Conservation (phyloP, 306 rosid species). For the Trichosanthes truncata region DNA sequence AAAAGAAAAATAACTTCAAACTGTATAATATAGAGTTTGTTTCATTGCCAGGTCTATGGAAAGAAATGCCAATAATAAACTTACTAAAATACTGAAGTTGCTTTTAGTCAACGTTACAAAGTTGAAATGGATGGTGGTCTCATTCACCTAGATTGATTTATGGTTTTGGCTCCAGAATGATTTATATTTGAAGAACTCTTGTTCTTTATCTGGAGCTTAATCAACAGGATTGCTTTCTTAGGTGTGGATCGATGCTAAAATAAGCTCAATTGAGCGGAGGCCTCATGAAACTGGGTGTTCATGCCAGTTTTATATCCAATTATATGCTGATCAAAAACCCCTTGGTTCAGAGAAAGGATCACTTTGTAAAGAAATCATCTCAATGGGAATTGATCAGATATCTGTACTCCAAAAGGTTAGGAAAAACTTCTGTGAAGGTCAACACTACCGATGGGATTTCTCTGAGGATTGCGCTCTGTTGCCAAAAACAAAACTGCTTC, state of each 20-base stretch:
- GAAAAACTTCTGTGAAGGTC: conserved; percentile 30
- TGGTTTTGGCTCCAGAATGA: not conserved
- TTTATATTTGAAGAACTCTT: conserved; percentile 2
- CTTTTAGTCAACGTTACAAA: not conserved
- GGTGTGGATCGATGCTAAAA: conserved; percentile 77
- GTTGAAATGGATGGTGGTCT: conserved; percentile 1
- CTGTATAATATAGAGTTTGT: not conserved
- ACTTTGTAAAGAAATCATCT: conserved; percentile 43
- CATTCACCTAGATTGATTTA: not conserved
- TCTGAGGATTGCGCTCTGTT: conserved; percentile 51
- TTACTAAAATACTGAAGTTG: not conserved
- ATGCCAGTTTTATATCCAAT: conserved; percentile 62
- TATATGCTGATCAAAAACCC: conserved; percentile 64
- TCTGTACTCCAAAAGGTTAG: conserved; percentile 62
- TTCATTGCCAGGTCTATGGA: conserved; percentile 4
- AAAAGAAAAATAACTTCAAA: not conserved
- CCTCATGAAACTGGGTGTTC: conserved; percentile 61
- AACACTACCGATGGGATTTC: conserved; percentile 57
- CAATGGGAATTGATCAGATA: conserved; percentile 47
- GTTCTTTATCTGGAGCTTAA: conserved; percentile 13
- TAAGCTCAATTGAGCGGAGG: conserved; percentile 71
- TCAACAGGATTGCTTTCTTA: conserved; percentile 13
- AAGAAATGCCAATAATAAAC: conserved; percentile 2
- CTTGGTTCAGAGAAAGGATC: conserved; percentile 62
- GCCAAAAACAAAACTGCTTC: conserved; percentile 52